A percentile compares a stretch with the other conserved stretches of the same genome.
phyloP scores from a whole-genome alignment of 352 stramenopile genomes.

The Globisporangium sylvaticum region DNA sequence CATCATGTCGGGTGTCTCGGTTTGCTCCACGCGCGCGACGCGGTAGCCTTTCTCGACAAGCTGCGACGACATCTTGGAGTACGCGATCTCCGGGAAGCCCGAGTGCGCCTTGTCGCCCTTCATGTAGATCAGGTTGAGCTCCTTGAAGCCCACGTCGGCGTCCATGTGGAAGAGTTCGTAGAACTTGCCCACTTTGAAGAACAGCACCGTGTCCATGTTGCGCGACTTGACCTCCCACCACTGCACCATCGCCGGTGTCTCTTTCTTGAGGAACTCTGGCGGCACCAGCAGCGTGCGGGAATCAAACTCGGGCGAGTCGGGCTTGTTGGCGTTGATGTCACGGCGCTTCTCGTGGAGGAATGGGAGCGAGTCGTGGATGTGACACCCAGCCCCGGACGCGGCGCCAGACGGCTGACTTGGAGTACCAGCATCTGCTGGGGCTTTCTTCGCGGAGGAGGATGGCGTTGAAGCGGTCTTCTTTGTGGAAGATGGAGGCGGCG shows the following conservation, averaged over 20 bases:
- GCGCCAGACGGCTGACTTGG: constrained; percentile 16
- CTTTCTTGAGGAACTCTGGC: constrained; percentile 81
- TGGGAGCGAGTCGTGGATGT: constrained; percentile 90
- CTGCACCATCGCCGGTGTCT: constrained; percentile 95
- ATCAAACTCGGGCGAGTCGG: constrained; percentile 89
- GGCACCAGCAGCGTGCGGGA: constrained; percentile 91
- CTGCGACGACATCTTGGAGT: constrained; percentile 94
- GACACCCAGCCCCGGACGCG: constrained; percentile 54
- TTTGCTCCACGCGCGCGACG: constrained; percentile 98
- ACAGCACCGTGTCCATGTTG: constrained; percentile 98
- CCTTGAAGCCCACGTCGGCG: constrained; percentile 95
- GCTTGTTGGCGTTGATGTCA: constrained; percentile 85
- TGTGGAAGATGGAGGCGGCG: constrained; percentile 19
- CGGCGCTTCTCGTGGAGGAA: constrained; percentile 87
- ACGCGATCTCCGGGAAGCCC: constrained; percentile 98
- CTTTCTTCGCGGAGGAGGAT: constrained; percentile 19
- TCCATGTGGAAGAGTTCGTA: constrained; percentile 98
- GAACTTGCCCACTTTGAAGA: constrained; percentile 99
- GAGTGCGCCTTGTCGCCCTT: constrained; percentile 97
- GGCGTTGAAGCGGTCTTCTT: constrained; percentile 20
- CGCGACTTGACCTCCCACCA: constrained; percentile 98
- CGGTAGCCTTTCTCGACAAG: constrained; percentile 96
- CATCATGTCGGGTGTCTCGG: constrained; percentile 97
- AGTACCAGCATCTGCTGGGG: constrained; percentile 16
- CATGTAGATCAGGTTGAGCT: constrained; percentile 98